Evolutionary conservation across 345 rosid species (phyloP), one percentile per base, ranked within the genome.

Genomic region (Eucalyptus guilfoylei): DNA sequence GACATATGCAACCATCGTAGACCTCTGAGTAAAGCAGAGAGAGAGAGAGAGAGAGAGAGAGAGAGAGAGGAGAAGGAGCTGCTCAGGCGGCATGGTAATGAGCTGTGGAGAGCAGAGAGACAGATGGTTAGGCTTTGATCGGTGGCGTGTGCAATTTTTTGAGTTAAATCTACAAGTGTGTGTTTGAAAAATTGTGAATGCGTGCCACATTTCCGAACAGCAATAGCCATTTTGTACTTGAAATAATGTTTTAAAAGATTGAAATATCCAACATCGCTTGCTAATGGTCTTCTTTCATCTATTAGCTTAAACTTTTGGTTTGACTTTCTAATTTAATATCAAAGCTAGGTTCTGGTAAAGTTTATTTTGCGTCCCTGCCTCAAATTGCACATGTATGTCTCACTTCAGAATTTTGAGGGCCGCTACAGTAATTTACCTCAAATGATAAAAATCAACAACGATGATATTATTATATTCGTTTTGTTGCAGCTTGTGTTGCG

Each of bases 191-290:
- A 55, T 24, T 55, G 62, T 5, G 12, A 55, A 55, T 9, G 30
- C 6, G 26, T 23, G 62, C 11, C 6, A 55, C 30, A 10, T 55
- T 55, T 55, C 30, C 14, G 12, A 24, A 55, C 30, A 24, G 13
- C 30, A 55, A 55, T 55, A 55, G 30, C 30, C 6, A 55, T n/a
- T 30, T 32, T 0, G 17, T 64, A 14, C 19, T 64, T 4, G 10
- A 30, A 62, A 13, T 30, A 30, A 13, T 30, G 72, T 62, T 62
- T 14, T 14, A 64, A n/a, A 30, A 14, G 16, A 32, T n/a, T 7
- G 37, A n/a, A n/a, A 2, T 6, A 64, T n/a, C 17, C 40, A 7
- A 14, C 37, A 64, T 15, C 5, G 0, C 1, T 14, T n/a, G 10
- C 9, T 19, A 52, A 13, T 64, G 10, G 1, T n/a, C 37, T 4